Conservation (phyloP, 495 filamentous ascomycete genomes). For the Daldinia decipiens region DNA sequence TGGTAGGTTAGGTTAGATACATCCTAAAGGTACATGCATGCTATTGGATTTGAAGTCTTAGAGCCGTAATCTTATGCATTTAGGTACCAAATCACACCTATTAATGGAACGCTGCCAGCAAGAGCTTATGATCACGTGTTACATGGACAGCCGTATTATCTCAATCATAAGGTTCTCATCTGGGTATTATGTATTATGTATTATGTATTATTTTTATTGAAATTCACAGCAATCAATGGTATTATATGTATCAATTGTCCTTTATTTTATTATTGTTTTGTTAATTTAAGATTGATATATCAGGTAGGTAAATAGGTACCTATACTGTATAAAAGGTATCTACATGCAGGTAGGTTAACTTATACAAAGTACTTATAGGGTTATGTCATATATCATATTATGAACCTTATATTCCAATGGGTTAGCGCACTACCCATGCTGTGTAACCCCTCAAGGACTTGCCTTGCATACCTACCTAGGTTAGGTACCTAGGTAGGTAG, state of each 20-base stretch:
- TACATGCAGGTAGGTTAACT: not conserved
- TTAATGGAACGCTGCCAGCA: not conserved
- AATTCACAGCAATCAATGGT: not conserved
- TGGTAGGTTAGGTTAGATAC: no score
- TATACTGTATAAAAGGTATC: no score
- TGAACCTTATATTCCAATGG: not conserved
- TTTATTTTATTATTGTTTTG: not conserved
- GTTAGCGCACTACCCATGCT: not conserved
- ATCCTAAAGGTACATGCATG: no score
- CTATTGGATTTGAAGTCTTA: not conserved
- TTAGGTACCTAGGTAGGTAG: no score
- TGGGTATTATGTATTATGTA: not conserved
- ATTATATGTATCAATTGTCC: not conserved
- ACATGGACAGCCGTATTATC: not conserved
- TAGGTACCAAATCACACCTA: not conserved
- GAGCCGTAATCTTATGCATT: not conserved
- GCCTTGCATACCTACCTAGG: no score
- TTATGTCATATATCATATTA: conserved; percentile 7
- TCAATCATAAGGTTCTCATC: not conserved
- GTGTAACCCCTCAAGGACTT: not conserved
- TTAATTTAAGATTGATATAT: not conserved
- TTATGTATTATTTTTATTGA: not conserved
- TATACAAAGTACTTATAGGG: not conserved
- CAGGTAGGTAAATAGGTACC: no score
- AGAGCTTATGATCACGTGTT: not conserved